Conservation (phyloP, 192 early-diverging fungal species). For the Linnemannia schmuckeri region DNA sequence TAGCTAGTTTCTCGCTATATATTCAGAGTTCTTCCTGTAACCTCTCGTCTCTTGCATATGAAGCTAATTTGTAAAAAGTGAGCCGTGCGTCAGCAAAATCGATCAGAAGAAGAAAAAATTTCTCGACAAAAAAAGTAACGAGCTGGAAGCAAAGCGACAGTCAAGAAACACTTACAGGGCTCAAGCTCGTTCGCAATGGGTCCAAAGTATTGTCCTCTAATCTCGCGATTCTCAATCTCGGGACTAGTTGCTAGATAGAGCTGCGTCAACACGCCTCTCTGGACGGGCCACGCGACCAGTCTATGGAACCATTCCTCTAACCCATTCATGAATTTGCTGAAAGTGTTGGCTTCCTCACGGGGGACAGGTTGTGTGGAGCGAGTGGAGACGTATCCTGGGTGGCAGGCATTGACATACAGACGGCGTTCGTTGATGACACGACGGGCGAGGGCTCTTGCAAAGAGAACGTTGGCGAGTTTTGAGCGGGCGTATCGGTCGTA, state of each 20-base stretch:
- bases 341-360: background rate
- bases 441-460: constrained; percentile 60
- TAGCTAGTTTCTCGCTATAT: constrained; percentile 29
- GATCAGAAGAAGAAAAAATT: background rate
- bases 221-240: constrained; percentile 58
- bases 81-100: background rate
- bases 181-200: constrained; percentile 27
- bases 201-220: constrained; percentile 39
- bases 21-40: constrained; percentile 23
- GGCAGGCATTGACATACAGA: constrained; percentile 32
- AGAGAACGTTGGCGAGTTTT: constrained; percentile 68
- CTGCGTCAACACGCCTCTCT: constrained; percentile 59
- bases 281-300: constrained; percentile 14
- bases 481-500: constrained; percentile 50
- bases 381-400: constrained; percentile 29
- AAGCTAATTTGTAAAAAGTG: background rate
- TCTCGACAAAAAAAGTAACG: background rate
- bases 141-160: background rate
- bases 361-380: background rate
- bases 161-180: constrained; percentile 5
- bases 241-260: constrained; percentile 64
- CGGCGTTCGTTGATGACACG: constrained; percentile 26
- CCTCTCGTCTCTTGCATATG: constrained; percentile 19
- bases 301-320: background rate
- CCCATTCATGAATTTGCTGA: background rate